Evolutionary conservation across 768 basidiomycete species (phyloP), one percentile per base, ranked within the genome.

Genomic region (Boletus coccyginus): DNA sequence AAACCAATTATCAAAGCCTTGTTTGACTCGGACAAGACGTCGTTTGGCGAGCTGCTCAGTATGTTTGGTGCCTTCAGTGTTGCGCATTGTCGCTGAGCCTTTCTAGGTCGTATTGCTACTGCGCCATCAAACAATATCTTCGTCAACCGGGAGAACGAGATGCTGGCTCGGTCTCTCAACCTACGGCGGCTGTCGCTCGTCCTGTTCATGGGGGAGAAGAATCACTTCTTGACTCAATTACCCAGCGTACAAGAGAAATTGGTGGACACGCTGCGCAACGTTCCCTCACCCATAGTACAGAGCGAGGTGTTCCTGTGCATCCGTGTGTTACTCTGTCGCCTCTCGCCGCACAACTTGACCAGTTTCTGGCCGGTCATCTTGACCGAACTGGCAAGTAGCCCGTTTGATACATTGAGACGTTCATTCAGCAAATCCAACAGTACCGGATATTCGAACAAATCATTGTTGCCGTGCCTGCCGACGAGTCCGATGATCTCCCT

Each of bases 281-380:
- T 85, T 16, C 77, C 89, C 1, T 84, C 92, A 4, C 86, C 94
- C 2, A 78, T 89, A 46, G 94, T 99, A 1, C 91, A 94, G 67
- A 88, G 89, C 65, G 96, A 99, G 72, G 94, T 95, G 10, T 99
- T 94, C 70, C 80, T 98, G 14, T 98, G 94, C 66, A 84, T 98
- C 47, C 81, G 97, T 12, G 90, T 98, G 3, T 73, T 98, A 19
- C 79, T 98, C 44, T 98, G 93, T 68, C 85, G 97, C 16, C 79
- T 98, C 48, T 91, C 92, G 6, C 82, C 90, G 3, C 92, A 95
- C 66, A 97, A 96, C 66, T 69, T 99, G 65, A 88, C 90, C 10
- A 95, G 94, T 63, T 92, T 98, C 72, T 98, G 97, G 96, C 96
- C 97, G 1, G 90, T 96, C 42, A 80, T 99, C 42, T 69, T 98